Evolutionary conservation across 768 basidiomycete species (phyloP).

Genomic region (Agrocybe pediades): DNA sequence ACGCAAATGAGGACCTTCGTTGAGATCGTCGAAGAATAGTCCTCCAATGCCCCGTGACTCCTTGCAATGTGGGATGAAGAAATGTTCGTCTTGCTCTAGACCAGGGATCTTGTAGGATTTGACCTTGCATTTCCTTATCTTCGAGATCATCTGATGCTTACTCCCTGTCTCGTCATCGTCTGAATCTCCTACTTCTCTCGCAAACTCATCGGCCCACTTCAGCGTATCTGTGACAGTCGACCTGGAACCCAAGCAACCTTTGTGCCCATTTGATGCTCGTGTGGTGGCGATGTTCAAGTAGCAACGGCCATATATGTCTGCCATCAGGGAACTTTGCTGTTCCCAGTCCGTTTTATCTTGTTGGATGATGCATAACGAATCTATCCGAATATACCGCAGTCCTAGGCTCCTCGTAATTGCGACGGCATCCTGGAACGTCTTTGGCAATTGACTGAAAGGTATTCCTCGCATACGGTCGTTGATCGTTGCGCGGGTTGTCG

Average conservation of each 20-base stretch:
- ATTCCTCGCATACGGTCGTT: constrained; percentile 11
- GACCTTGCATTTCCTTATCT: constrained; percentile 9
- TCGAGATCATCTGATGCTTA: constrained; percentile 2
- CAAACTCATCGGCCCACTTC: constrained; percentile 11
- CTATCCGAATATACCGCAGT: constrained; percentile 16
- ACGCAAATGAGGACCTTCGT: constrained; percentile 61
- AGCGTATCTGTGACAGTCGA: constrained; percentile 13
- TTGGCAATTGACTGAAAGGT: constrained; percentile 9
- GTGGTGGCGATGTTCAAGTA: constrained; percentile 17
- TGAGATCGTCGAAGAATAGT: constrained; percentile 95
- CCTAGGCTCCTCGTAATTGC: constrained; percentile 10
- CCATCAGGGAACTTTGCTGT: constrained; percentile 17
- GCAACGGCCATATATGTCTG: constrained; percentile 14
- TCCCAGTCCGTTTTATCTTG: constrained; percentile 17
- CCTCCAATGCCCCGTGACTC: constrained; percentile 93
- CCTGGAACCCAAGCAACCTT: constrained; percentile 8
- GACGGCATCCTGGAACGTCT: constrained; percentile 15
- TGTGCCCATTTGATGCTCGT: constrained; percentile 12
- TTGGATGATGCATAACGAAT: constrained; percentile 18
- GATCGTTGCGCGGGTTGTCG: constrained; percentile 12
- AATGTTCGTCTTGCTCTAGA: constrained; percentile 99
- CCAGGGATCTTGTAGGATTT: constrained; percentile 12
- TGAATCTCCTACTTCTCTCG: constrained; percentile 1
- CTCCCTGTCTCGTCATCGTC: not conserved
- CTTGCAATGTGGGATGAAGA: constrained; percentile 83